Base-by-base conservation (phyloP, 1,139 yeast genomes). In the Diutina siamensis region DNA sequence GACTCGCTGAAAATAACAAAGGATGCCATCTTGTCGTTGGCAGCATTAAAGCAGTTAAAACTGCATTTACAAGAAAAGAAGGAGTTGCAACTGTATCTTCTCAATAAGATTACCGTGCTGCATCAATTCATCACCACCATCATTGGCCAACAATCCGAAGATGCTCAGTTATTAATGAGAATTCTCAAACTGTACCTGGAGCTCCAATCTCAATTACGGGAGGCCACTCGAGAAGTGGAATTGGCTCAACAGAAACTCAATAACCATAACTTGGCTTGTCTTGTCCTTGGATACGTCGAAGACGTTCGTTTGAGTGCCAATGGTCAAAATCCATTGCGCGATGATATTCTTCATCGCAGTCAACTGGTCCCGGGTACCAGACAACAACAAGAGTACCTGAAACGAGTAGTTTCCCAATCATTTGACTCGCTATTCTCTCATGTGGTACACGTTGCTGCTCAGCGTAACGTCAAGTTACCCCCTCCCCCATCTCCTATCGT, bases 381-480 rank as follows among this genome's bases (percentile, higher is more conserved):
- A 7, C 9, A 10, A 7, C 42, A 25, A 10, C 40, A 12, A 7
- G 40, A 35, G 9, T 35, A n/a, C 9, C 28, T 15, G 9, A 31
- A 31, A n/a, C 8, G 17, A 27, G 38, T 13, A 7, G 34, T 21
- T 8, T 44, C 27, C 18, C 47, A 35, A 28, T 49, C 49, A 8
- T 51, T 71, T 46, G 84, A 79, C 45, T 68, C 70, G 28, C 56
- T 79, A 21, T 67, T 78, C 35, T 64, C 80, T 1, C 74, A 74
- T 48, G 63, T 79, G 20, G 80, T 76, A 9, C 70, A 80, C 1
- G 56, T 68, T 9, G 78, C 83, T 0, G 81, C 74, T 3, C 78
- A 75, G 50, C 64, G 68, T 47, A 67, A 65, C 51, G 62, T 78
- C 2, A 50, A 61, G 2, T 59, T 80, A 34, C 83, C 84, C 0